phyloP scores from a whole-genome alignment of 208 protist species.

The Paratrypanosoma confusum region DNA sequence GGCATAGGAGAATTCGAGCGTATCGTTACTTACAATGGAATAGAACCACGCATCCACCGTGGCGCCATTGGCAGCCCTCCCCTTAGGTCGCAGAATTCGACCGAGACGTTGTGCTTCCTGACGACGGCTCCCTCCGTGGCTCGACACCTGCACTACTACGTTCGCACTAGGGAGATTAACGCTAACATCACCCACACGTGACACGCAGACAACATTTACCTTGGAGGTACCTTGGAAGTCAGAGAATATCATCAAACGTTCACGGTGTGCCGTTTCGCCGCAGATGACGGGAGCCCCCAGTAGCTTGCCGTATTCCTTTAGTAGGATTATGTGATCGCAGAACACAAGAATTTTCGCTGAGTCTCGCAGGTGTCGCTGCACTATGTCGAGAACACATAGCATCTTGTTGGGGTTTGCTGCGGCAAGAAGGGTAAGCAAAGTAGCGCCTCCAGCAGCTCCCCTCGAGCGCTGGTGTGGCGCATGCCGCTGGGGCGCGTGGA shows the following conservation, averaged over 20 bases:
- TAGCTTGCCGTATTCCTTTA: conserved; percentile 90
- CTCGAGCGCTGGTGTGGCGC: not conserved
- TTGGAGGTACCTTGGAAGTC: conserved; percentile 87
- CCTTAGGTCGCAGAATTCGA: conserved; percentile 91
- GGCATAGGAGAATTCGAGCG: conserved; percentile 95
- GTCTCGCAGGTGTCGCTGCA: conserved; percentile 83
- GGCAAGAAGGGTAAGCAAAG: conserved; percentile 63
- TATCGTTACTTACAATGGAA: conserved; percentile 95
- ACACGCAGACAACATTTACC: conserved; percentile 95
- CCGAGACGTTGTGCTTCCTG: conserved; percentile 96
- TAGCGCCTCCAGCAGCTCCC: conserved; percentile 3
- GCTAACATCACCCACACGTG: conserved; percentile 94
- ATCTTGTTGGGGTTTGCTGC: conserved; percentile 87
- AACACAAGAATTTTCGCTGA: conserved; percentile 99
- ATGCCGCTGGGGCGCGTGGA: conserved; percentile 85
- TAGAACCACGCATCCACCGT: conserved; percentile 99
- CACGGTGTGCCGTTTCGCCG: conserved; percentile 87
- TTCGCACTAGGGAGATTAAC: conserved; percentile 99
- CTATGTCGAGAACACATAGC: conserved; percentile 83
- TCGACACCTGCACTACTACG: conserved; percentile 98
- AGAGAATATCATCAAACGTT: conserved; percentile 89
- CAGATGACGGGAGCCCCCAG: conserved; percentile 89
- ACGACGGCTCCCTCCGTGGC: conserved; percentile 91
- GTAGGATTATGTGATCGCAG: conserved; percentile 95
- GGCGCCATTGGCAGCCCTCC: conserved; percentile 50